These are phyloP conservation scores for Candida endomychidarum DNA, from an alignment of 805 yeast genomes.

Conservation along the genomic window DNA sequence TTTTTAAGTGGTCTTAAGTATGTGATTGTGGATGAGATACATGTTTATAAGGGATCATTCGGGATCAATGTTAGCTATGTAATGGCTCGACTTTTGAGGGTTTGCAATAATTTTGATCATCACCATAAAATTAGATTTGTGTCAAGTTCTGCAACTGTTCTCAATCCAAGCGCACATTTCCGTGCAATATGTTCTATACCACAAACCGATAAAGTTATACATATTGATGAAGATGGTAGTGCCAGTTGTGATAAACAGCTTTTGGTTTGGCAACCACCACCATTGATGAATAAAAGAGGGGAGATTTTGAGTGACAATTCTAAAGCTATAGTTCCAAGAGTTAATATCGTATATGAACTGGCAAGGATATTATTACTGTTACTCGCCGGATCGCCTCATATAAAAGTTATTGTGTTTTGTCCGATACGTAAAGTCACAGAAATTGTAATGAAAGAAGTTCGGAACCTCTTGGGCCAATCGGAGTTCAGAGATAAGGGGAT, in stretches of 20 bases:
- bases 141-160: conserved; percentile 92
- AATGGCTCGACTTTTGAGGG: conserved; percentile 73
- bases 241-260: conserved; percentile 77
- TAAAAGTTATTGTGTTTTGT: conserved; percentile 88
- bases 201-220: conserved; percentile 42
- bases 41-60: conserved; percentile 84
- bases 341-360: conserved; percentile 70
- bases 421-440: conserved; percentile 86
- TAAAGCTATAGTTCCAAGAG: conserved; percentile 42
- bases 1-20: conserved; percentile 64
- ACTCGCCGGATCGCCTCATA: conserved; percentile 49
- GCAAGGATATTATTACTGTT: conserved; percentile 71
- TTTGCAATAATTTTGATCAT: conserved; percentile 44
- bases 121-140: conserved; percentile 62
- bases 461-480: conserved; percentile 48
- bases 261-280: conserved; percentile 84
- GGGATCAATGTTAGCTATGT: conserved; percentile 91
- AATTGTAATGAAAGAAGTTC: conserved; percentile 77
- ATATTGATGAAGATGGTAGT: conserved; percentile 80
- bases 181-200: conserved; percentile 68
- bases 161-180: conserved; percentile 73
- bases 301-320: conserved; percentile 22
- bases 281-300: conserved; percentile 55
- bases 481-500: conserved; percentile 41
- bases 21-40: conserved; percentile 84